phyloP scores from a whole-genome alignment of 176 grass and related monocot genomes.

The Carex pumila region DNA sequence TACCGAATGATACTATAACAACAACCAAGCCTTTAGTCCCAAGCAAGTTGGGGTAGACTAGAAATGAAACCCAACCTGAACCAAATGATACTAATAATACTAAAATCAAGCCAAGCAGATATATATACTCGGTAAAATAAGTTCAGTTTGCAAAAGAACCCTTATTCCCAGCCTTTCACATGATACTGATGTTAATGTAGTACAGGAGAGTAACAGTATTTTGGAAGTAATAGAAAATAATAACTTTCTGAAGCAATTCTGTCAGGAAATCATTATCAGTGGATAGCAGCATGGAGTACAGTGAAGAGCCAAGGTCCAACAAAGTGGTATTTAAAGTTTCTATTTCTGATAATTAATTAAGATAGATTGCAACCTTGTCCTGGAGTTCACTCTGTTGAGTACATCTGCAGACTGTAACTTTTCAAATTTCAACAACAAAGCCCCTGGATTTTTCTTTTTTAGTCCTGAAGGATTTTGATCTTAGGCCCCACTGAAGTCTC shows the following conservation, averaged over 20 bases:
- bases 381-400: neutral
- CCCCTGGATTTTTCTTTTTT: neutral
- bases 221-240: conserved; percentile 4
- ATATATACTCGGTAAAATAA: neutral
- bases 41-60: too few relatives aligned
- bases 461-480: neutral
- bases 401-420: neutral
- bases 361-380: neutral
- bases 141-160: neutral
- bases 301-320: conserved; percentile 15
- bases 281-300: conserved; percentile 10
- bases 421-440: neutral
- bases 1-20: neutral
- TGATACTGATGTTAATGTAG: neutral
- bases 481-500: neutral
- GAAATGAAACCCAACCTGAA: too few relatives aligned
- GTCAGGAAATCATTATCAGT: conserved; percentile 25
- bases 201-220: neutral
- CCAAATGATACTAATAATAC: neutral
- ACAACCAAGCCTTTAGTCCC: too few relatives aligned
- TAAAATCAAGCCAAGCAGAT: neutral
- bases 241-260: conserved; percentile 9
- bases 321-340: conserved; percentile 13
- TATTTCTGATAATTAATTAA: neutral
- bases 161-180: neutral